Base-by-base conservation (phyloP, 176 grass and related monocot genomes). In the Thalia dealbata region DNA sequence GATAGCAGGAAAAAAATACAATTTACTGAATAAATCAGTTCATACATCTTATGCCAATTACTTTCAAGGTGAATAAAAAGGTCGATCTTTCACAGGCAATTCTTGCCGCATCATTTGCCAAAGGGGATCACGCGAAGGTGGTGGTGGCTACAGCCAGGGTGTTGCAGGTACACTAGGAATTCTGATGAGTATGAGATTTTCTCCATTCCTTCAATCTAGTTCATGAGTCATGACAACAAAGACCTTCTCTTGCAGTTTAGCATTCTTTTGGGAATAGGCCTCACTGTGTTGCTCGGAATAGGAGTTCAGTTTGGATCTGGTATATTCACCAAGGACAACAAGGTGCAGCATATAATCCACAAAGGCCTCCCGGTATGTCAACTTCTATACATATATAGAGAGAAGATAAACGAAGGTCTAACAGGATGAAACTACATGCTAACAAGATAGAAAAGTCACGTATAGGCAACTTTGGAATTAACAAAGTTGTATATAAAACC, bases 51-150 rank as follows among this genome's bases (percentile, higher is more conserved):
- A 38, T 38, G 32, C 4, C 1, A 2, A 38, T 38, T 38, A 38
- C 32, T 38, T 38, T 64, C 18, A 7, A 1, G 14, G 12, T 32
- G 12, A 6, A 35, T 15, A 32, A 64, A 18, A 68, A 21, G 42
- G 42, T 21, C 14, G 38, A 68, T 38, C 67, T 42, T 65, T 81
- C 86, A 61, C 83, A 99, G 95, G 95, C 95, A 72, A 91, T 93
- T 52, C 89, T 99, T 16, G 95, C 95, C 66, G 86, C 83, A 38
- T 85, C 95, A 14, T 99, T 99, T 71, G 90, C 90, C 66, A 84
- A 84, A 84, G 86, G 86, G 28, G 85, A 99, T 60, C 66, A 51
- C 27, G 71, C 72, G 51, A 91, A 99, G 84, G 90, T 86, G 0
- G 62, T 69, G 19, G 66, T 27, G 13, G 83, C 95, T 7, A 86